phyloP scores from a whole-genome alignment of 495 filamentous ascomycete genomes.

The Tetracladium setigerum region DNA sequence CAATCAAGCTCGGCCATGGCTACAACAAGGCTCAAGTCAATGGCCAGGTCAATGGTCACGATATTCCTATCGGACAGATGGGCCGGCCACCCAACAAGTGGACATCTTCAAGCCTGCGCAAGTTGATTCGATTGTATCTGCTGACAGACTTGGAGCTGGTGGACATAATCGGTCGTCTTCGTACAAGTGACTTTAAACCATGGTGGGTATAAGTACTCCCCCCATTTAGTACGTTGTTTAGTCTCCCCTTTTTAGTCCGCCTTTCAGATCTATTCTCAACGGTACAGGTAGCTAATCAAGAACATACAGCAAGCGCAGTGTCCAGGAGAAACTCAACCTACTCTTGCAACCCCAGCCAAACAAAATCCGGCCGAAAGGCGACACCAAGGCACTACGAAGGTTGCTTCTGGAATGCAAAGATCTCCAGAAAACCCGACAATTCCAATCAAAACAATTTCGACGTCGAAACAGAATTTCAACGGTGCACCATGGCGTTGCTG shows the following conservation, averaged over 20 bases:
- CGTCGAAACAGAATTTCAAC: too few relatives aligned
- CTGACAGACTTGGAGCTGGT: slow-evolving; percentile 16
- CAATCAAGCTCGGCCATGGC: not conserved
- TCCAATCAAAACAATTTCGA: too few relatives aligned
- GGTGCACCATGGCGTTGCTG: too few relatives aligned
- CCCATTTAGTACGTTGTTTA: too few relatives aligned
- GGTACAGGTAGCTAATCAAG: not conserved
- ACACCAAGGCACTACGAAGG: slow-evolving; percentile 3
- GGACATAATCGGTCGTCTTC: slow-evolving; percentile 8
- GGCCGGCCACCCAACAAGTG: not conserved
- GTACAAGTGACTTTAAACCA: not conserved
- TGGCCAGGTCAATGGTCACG: too few relatives aligned
- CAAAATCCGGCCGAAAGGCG: slow-evolving; percentile 7
- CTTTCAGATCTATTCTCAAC: too few relatives aligned
- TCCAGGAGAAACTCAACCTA: slow-evolving; percentile 7
- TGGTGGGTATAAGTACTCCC: not conserved
- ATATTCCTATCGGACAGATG: not conserved
- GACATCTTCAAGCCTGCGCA: not conserved
- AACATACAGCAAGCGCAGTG: slow-evolving; percentile 8
- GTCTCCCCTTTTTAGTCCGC: too few relatives aligned
- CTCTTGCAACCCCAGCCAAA: slow-evolving; percentile 11
- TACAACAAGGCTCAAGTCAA: too few relatives aligned
- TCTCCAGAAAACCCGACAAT: not conserved
- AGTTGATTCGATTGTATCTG: slow-evolving; percentile 15
- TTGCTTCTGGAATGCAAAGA: slow-evolving; percentile 10